Evolutionary conservation across 805 yeast genomes (phyloP), one percentile per base, ranked within the genome.

Genomic region (Lipomyces orientalis): DNA sequence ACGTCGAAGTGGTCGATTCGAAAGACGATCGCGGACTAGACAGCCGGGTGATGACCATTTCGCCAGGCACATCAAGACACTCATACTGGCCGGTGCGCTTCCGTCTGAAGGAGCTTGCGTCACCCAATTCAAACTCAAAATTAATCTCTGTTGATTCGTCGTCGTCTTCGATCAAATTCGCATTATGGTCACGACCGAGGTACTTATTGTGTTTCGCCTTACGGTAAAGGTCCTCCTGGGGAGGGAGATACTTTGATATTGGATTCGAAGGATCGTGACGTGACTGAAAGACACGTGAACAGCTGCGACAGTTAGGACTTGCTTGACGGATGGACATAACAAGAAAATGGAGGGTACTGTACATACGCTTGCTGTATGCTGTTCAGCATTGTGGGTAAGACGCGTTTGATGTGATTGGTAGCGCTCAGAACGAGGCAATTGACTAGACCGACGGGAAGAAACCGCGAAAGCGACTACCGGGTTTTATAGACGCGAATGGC

Each of bases 161-260:
- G n/a, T 25, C 62, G 49, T 63, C 66, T 37, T 63, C 66, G 54
- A 63, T 55, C 14, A 63, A 59, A 58, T 63, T 60, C 31, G 55
- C 46, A 19, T 22, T n/a, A 10, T 34, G 33, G 46, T 19, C 59
- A 1, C 59, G 62, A 34, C 54, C 59, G 37, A 63, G 59, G 49
- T 63, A 63, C 31, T 63, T 63, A 55, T 63, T 63, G 46, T 63
- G 34, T 1, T 58, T 58, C 29, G 51, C 62, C 16, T 14, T 43
- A 4, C 49, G 10, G 4, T 54, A 33, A 12, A 39, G 14, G 46
- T 19, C 33, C 7, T 22, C 43, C 54, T 39, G 56, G 9, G 55
- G 39, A 39, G 62, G 35, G 54, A 63, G 59, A 29, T 63, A 63
- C 49, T 63, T 63, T 58, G 59, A 58, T 12, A 39, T 43, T 4